phyloP scores from a whole-genome alignment of 2,329 filamentous ascomycete genomes.

The Aspergillus clavatus region DNA sequence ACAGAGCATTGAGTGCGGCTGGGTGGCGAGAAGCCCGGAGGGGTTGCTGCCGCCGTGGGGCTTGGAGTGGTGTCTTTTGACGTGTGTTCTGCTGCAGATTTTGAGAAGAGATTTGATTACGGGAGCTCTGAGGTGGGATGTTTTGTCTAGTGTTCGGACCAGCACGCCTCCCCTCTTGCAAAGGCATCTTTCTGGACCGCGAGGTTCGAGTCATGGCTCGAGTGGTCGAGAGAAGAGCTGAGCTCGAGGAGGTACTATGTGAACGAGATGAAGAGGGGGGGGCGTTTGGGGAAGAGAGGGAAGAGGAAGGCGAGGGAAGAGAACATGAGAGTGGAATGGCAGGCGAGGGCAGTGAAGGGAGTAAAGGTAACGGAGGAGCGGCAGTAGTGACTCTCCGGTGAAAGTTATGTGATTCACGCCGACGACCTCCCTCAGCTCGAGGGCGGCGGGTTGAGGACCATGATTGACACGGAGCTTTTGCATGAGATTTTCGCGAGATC shows the following conservation, averaged over 20 bases:
- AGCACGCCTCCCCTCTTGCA: neutral
- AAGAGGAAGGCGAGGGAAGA: constrained; percentile 1
- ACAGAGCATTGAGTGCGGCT: constrained; percentile 22
- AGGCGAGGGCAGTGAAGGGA: neutral
- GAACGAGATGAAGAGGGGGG: neutral
- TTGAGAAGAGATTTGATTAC: neutral
- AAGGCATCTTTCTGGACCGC: neutral
- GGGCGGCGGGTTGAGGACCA: neutral
- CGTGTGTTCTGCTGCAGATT: neutral
- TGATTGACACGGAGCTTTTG: neutral
- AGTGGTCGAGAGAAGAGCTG: neutral
- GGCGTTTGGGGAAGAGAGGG: neutral
- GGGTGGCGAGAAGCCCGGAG: constrained; percentile 1
- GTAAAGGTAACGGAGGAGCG: neutral
- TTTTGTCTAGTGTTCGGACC: neutral
- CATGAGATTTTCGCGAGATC: neutral
- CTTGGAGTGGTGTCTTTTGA: too few species aligned
- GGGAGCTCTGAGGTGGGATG: neutral
- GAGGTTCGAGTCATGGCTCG: neutral
- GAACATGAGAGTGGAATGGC: neutral
- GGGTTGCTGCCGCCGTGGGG: neutral
- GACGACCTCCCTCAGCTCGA: neutral
- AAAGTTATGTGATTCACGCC: neutral
- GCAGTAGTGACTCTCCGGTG: neutral
- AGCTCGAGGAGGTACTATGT: neutral